Conservation (phyloP, 2,329 filamentous ascomycete species). For the Zasmidium citrigriseum region DNA sequence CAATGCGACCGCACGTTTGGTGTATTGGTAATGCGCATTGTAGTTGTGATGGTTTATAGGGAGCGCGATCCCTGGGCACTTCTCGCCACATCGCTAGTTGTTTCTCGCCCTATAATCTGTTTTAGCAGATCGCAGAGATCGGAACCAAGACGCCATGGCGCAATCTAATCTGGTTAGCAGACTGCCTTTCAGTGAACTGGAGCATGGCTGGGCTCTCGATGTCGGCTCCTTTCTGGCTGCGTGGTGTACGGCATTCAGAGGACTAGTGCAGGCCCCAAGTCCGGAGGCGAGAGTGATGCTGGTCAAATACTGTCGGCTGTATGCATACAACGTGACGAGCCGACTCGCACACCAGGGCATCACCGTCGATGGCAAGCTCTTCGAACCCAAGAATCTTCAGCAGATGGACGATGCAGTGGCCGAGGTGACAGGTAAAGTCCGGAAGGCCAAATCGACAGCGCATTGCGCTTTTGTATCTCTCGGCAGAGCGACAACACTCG, state of each 20-base stretch:
- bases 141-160: not conserved
- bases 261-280: not conserved
- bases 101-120: not conserved
- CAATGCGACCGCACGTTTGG: not conserved
- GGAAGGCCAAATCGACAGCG: not conserved
- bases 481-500: slow-evolving; percentile 2
- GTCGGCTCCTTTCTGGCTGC: slow-evolving; percentile 8
- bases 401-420: slow-evolving; percentile 1
- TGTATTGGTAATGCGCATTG: not conserved
- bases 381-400: not conserved
- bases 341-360: not conserved
- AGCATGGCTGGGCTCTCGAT: slow-evolving; percentile 9
- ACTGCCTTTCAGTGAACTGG: not conserved
- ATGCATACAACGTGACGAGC: slow-evolving; percentile 1
- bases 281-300: not conserved
- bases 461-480: slow-evolving; percentile 2
- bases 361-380: not conserved
- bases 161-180: not conserved
- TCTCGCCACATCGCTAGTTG: not conserved
- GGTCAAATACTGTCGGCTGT: not conserved
- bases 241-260: not conserved
- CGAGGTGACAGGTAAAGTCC: not conserved
- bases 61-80: not conserved
- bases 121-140: not conserved
- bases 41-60: not conserved